A percentile compares a stretch with the other conserved stretches of the same genome.
phyloP scores from a whole-genome alignment of 805 yeast species.

The Debaryomyces castellii region DNA sequence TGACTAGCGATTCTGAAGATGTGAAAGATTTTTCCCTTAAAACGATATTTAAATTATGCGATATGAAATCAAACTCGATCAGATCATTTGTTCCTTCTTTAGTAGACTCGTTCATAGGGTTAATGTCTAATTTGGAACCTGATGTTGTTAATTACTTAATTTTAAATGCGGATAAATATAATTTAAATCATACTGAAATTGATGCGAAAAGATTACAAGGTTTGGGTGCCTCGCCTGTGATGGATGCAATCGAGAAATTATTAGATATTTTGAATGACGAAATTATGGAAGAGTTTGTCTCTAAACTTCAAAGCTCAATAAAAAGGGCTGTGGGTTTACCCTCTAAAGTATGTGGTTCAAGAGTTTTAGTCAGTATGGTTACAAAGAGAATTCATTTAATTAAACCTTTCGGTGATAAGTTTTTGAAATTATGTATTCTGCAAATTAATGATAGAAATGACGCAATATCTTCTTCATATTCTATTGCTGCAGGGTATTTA shows the following conservation, averaged over 20 bases:
- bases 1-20: slow-evolving; percentile 84
- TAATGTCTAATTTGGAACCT: slow-evolving; percentile 89
- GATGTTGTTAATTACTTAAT: slow-evolving; percentile 83
- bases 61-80: slow-evolving; percentile 58
- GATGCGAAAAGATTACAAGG: slow-evolving; percentile 76
- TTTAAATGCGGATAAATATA: slow-evolving; percentile 85
- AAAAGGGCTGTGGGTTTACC: slow-evolving; percentile 83
- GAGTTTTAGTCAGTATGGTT: slow-evolving; percentile 64
- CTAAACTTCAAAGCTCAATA: slow-evolving; percentile 52
- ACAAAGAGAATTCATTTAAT: slow-evolving; percentile 49
- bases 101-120: slow-evolving; percentile 62
- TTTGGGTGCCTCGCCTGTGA: slow-evolving; percentile 80
- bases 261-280: slow-evolving; percentile 55
- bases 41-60: slow-evolving; percentile 69
- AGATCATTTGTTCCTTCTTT: slow-evolving; percentile 69
- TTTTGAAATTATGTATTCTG: slow-evolving; percentile 55
- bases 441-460: slow-evolving; percentile 72
- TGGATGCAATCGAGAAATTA: slow-evolving; percentile 78
- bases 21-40: slow-evolving; percentile 72
- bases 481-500: slow-evolving; percentile 76
- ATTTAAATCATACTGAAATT: slow-evolving; percentile 65
- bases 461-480: slow-evolving; percentile 72
- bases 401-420: slow-evolving; percentile 56
- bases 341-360: slow-evolving; percentile 82
- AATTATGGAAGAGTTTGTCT: slow-evolving; percentile 48